phyloP scores from a whole-genome alignment of 2,329 filamentous ascomycete genomes.

The Epichloe festucae region DNA sequence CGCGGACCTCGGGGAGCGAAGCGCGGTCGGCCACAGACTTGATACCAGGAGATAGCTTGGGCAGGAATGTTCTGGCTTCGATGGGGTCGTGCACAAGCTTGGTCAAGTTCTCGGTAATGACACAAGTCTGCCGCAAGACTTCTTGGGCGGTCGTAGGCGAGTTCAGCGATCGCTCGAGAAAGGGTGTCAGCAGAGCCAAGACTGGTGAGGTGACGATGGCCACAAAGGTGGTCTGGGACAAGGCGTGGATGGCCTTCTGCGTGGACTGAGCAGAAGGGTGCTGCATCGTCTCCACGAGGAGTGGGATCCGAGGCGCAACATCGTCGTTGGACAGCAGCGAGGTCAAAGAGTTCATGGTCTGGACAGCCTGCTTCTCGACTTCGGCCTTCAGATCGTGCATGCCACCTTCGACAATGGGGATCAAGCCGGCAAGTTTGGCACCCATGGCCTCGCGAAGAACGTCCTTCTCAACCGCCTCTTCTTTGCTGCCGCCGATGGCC shows the following conservation, averaged over 20 bases:
- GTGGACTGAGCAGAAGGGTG: conserved; percentile 78
- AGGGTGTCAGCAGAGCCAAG: conserved; percentile 82
- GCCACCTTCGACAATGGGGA: conserved; percentile 78
- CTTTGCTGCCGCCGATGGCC: conserved; percentile 61
- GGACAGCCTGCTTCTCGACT: conserved; percentile 75
- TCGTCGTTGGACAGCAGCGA: conserved; percentile 93
- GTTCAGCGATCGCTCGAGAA: conserved; percentile 88
- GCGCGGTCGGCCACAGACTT: conserved; percentile 78
- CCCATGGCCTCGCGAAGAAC: conserved; percentile 85
- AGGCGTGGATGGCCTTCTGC: conserved; percentile 90
- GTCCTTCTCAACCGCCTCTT: conserved; percentile 80
- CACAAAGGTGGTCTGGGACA: conserved; percentile 98
- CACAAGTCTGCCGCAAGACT: conserved; percentile 86
- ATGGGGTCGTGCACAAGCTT: conserved; percentile 93
- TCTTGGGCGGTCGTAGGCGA: conserved; percentile 84
- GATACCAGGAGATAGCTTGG: conserved; percentile 87
- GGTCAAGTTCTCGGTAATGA: conserved; percentile 95
- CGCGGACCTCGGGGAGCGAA: conserved; percentile 86
- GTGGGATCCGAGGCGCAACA: conserved; percentile 79
- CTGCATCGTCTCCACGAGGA: conserved; percentile 90
- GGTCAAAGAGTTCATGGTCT: conserved; percentile 84
- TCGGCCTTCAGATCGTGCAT: conserved; percentile 97
- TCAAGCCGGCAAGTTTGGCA: conserved; percentile 69
- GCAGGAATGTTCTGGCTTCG: conserved; percentile 87
- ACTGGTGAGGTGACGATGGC: conserved; percentile 92